Conservation (phyloP, 2,329 filamentous ascomycete species). For the Sarocladium strictum region DNA sequence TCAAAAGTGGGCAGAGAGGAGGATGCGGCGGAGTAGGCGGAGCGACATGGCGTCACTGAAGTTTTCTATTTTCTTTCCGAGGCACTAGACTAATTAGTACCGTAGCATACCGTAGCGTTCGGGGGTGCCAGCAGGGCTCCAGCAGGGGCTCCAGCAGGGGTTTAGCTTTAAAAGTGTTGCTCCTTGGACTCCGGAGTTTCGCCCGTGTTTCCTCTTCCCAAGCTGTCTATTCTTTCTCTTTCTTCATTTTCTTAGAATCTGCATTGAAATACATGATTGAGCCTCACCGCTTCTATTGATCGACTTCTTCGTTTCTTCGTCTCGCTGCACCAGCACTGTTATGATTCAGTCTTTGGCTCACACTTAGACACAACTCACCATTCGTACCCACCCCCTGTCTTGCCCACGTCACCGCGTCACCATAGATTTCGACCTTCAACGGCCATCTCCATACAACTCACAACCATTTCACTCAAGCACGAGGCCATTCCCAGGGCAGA, state of each 20-base stretch:
- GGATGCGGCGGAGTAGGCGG: neutral
- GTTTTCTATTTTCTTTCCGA: neutral
- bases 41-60: neutral
- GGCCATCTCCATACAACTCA: neutral
- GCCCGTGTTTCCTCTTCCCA: neutral
- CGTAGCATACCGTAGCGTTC: no score
- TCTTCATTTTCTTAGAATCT: neutral
- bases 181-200: neutral
- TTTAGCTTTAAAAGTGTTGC: neutral
- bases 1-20: neutral
- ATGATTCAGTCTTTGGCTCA: neutral
- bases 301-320: neutral
- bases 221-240: neutral
- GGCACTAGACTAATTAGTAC: no score
- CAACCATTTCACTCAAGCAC: neutral
- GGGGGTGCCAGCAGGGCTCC: neutral
- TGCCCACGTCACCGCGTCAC: neutral
- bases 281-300: neutral
- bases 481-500: neutral
- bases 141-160: neutral
- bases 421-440: neutral
- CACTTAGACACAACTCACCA: neutral
- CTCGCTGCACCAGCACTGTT: neutral
- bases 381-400: neutral
- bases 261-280: no score